Evolutionary conservation across 2,329 filamentous ascomycete genomes (phyloP), one percentile per base, ranked within the genome.

Genomic region (Alternaria ventricosa): DNA sequence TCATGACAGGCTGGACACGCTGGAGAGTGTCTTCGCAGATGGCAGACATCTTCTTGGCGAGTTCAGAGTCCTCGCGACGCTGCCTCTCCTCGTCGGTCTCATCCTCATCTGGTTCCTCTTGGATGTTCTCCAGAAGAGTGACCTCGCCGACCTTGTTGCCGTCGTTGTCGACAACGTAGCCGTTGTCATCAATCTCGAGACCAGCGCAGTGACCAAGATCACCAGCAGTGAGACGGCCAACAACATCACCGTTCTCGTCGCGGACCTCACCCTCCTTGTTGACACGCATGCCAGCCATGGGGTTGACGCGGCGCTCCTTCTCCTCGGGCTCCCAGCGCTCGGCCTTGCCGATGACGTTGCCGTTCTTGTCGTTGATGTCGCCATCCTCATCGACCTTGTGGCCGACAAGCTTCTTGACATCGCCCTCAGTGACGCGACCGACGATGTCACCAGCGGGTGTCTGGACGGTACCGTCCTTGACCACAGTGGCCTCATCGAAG

Each of bases 1-100:
- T 93, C 85, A 92, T 92, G 75, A 97, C 89, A 10, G 94, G 94
- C 70, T 92, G 89, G 76, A 97, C 88, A 78, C 90, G 92, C 75
- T 97, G 93, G 7, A 97, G 86, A 13, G 92, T 92, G 78, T 94
- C 89, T 75, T 90, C 87, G 70, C 96, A 88, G 72, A 91, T 90
- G 60, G 81, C 83, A 12, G 86, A 84, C 84, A 97, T 94, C 82
- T 92, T 90, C 65, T 87, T 85, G 1, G 94, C 94, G 41, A 97
- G 86, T 82, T 96, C 88, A 68, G 85, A 86, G 77, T 97, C 93
- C 65, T 90, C 85, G 77, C 88, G 80, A 61, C 75, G 73, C 66
- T 84, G 79, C 67, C 67, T 74, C 70, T 80, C 74, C 64, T 81
- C 79, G 41, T 84, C 83, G 46, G 79, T 82, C 71, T 82, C 88